These are phyloP conservation scores for Didymella pinodella DNA, from an alignment of 2,329 filamentous ascomycete species.

Conservation along the genomic window DNA sequence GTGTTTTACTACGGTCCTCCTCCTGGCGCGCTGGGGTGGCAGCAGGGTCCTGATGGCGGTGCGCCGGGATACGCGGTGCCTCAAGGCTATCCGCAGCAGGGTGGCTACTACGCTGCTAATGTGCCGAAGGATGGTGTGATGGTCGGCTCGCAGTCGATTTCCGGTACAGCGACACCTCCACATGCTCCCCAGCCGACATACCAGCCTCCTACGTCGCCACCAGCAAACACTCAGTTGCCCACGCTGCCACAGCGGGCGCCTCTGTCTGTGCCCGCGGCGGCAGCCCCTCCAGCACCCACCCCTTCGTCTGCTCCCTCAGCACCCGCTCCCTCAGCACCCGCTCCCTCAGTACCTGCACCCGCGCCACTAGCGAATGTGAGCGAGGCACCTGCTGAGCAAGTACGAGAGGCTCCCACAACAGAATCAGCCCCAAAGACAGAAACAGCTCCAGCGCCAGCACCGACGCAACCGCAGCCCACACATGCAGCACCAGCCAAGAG, in stretches of 20 bases:
- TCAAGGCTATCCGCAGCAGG: slow-evolving; percentile 32
- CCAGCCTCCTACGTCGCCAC: slow-evolving; percentile 19
- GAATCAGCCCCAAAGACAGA: background rate
- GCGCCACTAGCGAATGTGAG: slow-evolving; percentile 7
- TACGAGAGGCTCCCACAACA: background rate
- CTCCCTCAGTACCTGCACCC: background rate
- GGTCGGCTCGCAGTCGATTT: slow-evolving; percentile 22
- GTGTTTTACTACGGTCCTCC: slow-evolving; percentile 37
- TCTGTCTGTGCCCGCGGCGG: background rate
- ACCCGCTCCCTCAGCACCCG: slow-evolving; percentile 1
- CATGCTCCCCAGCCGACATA: slow-evolving; percentile 28
- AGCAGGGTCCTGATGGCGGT: slow-evolving; percentile 29
- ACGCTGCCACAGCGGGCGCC: slow-evolving; percentile 9
- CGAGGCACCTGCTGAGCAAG: slow-evolving; percentile 6
- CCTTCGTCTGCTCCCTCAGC: background rate
- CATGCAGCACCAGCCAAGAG: slow-evolving; percentile 20
- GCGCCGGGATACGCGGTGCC: slow-evolving; percentile 22
- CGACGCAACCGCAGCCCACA: slow-evolving; percentile 11
- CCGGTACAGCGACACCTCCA: slow-evolving; percentile 16
- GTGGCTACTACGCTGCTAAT: slow-evolving; percentile 28
- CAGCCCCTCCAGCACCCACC: background rate
- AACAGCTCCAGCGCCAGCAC: background rate
- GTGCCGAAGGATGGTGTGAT: slow-evolving; percentile 24
- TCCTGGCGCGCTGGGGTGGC: slow-evolving; percentile 34
- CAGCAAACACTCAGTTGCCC: slow-evolving; percentile 15